phyloP scores from a whole-genome alignment of 2,329 filamentous ascomycete species.

The Microcyclospora tardicrescens region DNA sequence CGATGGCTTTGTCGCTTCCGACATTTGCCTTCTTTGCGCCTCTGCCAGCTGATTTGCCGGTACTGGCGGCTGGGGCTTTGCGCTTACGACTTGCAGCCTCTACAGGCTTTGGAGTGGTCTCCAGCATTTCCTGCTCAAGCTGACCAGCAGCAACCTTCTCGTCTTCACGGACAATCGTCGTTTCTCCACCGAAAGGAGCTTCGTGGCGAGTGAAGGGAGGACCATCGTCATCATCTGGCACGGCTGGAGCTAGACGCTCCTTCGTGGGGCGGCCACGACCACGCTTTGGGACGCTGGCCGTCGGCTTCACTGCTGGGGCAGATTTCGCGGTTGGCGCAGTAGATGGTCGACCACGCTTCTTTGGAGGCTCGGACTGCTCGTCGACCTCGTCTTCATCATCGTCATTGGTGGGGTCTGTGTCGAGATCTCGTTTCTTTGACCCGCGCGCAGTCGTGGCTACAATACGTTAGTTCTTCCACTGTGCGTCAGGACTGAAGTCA shows the following conservation, averaged over 20 bases:
- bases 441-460: constrained; percentile 1
- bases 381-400: constrained; percentile 1
- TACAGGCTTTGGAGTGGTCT: constrained; percentile 8
- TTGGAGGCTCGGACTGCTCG: constrained; percentile 8
- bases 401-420: constrained; percentile 4
- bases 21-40: constrained; percentile 6
- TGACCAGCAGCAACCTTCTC: constrained; percentile 18
- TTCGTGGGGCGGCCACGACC: constrained; percentile 11
- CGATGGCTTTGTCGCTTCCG: constrained; percentile 1
- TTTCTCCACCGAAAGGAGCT: constrained; percentile 18
- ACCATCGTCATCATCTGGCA: constrained; percentile 7
- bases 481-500: neutral
- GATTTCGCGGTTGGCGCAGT: constrained; percentile 2
- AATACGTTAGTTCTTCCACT: neutral
- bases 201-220: constrained; percentile 17
- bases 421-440: constrained; percentile 16
- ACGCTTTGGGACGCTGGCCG: constrained; percentile 16
- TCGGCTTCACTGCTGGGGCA: constrained; percentile 1
- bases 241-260: constrained; percentile 4
- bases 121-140: constrained; percentile 17
- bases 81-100: constrained; percentile 5
- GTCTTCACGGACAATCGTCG: constrained; percentile 17
- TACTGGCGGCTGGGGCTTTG: constrained; percentile 7
- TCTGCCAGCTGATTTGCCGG: constrained; percentile 6
- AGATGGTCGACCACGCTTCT: constrained; percentile 16